phyloP scores from a whole-genome alignment of 306 rosid genomes.

The Trifolium subterraneum region DNA sequence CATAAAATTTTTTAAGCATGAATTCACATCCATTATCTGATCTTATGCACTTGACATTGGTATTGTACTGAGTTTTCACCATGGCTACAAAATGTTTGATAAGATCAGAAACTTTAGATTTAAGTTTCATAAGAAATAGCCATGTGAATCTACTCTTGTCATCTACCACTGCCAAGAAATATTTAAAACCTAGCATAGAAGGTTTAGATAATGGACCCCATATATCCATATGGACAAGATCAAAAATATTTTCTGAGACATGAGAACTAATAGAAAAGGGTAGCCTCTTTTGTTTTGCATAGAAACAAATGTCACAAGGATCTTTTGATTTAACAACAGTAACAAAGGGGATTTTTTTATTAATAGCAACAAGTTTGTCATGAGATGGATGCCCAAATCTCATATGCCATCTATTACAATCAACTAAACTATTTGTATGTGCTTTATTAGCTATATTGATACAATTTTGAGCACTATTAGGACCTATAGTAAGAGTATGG shows the following conservation, averaged over 20 bases:
- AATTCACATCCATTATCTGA: no score
- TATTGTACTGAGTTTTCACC: neutral
- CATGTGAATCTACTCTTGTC: neutral
- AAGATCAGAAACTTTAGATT: neutral
- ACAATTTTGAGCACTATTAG: no score
- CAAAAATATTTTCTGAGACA: no score
- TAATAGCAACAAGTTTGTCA: no score
- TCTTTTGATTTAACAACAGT: fast-evolving
- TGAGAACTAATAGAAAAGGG: neutral
- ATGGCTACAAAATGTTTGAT: no score
- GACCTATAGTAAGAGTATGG: no score
- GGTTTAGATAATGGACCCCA: neutral
- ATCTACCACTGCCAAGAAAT: neutral
- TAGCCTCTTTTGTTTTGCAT: neutral
- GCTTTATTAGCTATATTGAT: no score
- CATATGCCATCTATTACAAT: neutral
- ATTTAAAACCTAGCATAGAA: neutral
- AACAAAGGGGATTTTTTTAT: no score
- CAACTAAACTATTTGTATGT: no score
- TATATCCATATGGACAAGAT: neutral
- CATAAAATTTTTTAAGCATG: no score
- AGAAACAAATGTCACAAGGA: neutral
- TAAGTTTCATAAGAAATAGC: neutral
- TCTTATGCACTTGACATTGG: no score
- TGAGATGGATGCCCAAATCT: neutral